A percentile compares a stretch with the other conserved stretches of the same genome.
phyloP scores from a whole-genome alignment of 2,329 filamentous ascomycete species.

The Sporothrix phasma region DNA sequence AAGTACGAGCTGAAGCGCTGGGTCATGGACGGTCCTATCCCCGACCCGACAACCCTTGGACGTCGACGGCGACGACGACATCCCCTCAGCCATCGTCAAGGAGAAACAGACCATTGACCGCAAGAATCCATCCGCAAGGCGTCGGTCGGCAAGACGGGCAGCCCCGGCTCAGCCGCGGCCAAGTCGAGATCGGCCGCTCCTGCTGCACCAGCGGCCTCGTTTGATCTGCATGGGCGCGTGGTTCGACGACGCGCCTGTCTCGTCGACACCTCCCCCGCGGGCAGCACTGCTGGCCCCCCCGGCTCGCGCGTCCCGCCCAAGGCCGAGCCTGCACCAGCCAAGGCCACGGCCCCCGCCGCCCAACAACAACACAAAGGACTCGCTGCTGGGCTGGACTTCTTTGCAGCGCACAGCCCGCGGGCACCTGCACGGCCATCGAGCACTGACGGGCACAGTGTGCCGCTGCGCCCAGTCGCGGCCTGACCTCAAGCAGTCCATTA shows the following conservation, averaged over 20 bases:
- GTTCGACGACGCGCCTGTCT: slow-evolving; percentile 29
- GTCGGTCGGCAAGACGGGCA: slow-evolving; percentile 36
- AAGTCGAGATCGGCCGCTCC: slow-evolving; percentile 30
- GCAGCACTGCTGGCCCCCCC: slow-evolving; percentile 61
- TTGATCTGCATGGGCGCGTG: slow-evolving; percentile 77
- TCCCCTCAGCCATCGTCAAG: slow-evolving; percentile 51
- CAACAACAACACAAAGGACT: slow-evolving; percentile 65
- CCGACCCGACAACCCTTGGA: slow-evolving; percentile 85
- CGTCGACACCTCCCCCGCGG: slow-evolving; percentile 43
- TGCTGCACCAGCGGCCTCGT: not conserved
- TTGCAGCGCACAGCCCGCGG: slow-evolving; percentile 60
- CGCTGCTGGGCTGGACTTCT: slow-evolving; percentile 88
- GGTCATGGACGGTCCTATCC: slow-evolving; percentile 96
- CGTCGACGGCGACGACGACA: slow-evolving; percentile 76
- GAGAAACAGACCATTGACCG: slow-evolving; percentile 56
- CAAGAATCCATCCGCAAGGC: slow-evolving; percentile 51
- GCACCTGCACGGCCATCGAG: slow-evolving; percentile 74
- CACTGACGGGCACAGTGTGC: slow-evolving; percentile 54
- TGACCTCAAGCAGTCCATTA: slow-evolving; percentile 94
- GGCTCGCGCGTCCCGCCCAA: slow-evolving; percentile 48
- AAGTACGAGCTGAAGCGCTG: slow-evolving; percentile 98
- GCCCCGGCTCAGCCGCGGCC: slow-evolving; percentile 21
- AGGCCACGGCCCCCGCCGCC: slow-evolving; percentile 35
- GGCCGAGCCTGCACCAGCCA: slow-evolving; percentile 55
- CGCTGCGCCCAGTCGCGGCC: slow-evolving; percentile 61